phyloP scores from a whole-genome alignment of 768 basidiomycete genomes.

The Pleurotus djamor region DNA sequence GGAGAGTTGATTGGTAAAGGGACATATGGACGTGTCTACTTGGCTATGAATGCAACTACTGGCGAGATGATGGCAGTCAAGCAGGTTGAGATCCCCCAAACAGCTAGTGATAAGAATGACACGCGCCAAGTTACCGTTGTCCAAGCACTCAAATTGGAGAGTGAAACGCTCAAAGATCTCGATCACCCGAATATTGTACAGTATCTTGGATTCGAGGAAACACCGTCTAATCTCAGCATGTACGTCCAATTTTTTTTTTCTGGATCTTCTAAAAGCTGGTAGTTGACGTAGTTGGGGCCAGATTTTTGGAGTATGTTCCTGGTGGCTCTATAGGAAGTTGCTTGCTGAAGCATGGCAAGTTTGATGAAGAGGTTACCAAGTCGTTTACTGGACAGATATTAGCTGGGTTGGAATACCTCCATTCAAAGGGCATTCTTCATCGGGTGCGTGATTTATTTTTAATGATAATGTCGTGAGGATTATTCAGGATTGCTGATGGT shows the following conservation, averaged over 20 bases:
- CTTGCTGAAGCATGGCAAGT: conserved; percentile 88
- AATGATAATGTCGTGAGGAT: too few relatives aligned
- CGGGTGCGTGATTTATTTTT: conserved; percentile 47
- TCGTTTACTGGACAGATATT: conserved; percentile 93
- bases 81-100: conserved; percentile 94
- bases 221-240: conserved; percentile 88
- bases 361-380: conserved; percentile 88
- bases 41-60: conserved; percentile 93
- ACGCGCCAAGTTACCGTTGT: conserved; percentile 81
- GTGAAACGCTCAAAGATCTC: conserved; percentile 92
- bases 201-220: conserved; percentile 94
- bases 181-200: conserved; percentile 98
- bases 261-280: background rate
- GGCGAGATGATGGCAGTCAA: conserved; percentile 99
- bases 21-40: conserved; percentile 94
- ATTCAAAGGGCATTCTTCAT: conserved; percentile 89
- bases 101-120: conserved; percentile 89
- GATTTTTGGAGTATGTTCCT: conserved; percentile 98
- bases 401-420: conserved; percentile 89
- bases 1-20: conserved; percentile 98
- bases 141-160: conserved; percentile 91
- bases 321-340: conserved; percentile 94
- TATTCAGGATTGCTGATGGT: conserved; percentile 4
- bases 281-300: conserved; percentile 25
- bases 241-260: conserved; percentile 37